Evolutionary conservation across 306 rosid species (phyloP).

Genomic region (Begonia peltatifolia): DNA sequence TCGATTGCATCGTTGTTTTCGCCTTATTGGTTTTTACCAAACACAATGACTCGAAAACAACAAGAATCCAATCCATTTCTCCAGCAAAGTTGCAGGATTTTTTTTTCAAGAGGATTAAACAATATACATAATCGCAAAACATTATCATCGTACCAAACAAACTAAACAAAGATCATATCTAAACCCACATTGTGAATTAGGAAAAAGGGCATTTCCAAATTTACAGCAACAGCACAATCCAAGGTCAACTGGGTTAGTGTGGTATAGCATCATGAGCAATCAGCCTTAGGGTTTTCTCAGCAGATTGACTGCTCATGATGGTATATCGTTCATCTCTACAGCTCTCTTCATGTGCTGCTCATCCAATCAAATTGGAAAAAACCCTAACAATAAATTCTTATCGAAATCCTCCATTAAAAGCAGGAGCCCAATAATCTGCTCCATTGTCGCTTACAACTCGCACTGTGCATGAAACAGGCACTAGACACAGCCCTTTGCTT

Average conservation of each 20-base stretch:
- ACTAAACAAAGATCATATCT: conserved; percentile 2
- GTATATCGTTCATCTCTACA: conserved; percentile 54
- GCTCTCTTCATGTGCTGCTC: conserved; percentile 7
- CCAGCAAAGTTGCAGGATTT: too few species aligned
- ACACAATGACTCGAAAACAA: too few species aligned
- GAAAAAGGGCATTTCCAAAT: conserved; percentile 7
- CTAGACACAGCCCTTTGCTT: conserved; percentile 93
- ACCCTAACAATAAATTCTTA: conserved; percentile 4
- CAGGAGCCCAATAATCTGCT: conserved; percentile 98
- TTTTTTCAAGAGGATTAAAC: too few species aligned
- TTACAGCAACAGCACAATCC: conserved; percentile 6
- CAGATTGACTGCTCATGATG: conserved; percentile 99
- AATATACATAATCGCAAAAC: too few species aligned
- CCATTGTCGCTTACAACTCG: conserved; percentile 97
- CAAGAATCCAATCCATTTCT: too few species aligned
- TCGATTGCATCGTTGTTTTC: too few species aligned
- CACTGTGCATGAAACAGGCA: conserved; percentile 86
- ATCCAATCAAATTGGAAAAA: too few species aligned
- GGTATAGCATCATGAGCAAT: conserved; percentile 99
- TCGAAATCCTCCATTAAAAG: conserved; percentile 59
- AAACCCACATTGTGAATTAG: neutral
- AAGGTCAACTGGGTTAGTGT: conserved; percentile 1
- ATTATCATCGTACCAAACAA: too few species aligned
- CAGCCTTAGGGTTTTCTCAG: conserved; percentile 58
- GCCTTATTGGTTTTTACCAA: too few species aligned